Evolutionary conservation across 2,329 filamentous ascomycete genomes (phyloP), one percentile per base, ranked within the genome.

Genomic region (Curvularia hawaiiensis): DNA sequence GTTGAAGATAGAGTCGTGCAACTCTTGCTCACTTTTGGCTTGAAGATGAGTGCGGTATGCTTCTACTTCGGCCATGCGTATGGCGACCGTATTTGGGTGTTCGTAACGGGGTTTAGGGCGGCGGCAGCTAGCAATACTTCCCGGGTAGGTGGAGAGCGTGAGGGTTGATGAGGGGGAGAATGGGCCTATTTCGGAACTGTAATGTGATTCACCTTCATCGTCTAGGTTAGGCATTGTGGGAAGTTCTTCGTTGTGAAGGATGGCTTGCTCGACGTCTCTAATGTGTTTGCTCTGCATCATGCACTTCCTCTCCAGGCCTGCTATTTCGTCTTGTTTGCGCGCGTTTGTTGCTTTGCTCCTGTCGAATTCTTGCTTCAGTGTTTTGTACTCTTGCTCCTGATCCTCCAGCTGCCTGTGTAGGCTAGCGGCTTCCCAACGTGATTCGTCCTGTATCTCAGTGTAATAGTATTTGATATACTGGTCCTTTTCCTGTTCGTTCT

Each of bases 391-490:
- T n/a, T 33, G 41, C 3, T 61, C 61, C n/a, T 57, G 18, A 1
- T n/a, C 45, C 4, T 31, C 18, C 12, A 62, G 41, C 16, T 53
- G 54, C 10, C 44, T 31, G 30, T 62, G 63, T 5, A 62, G 43
- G 3, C 18, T 43, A 10, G 40, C 22, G 24, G 59, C 18, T 18
- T 50, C 9, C 54, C 56, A 66, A 30, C 61, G 18, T 12, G 53
- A 33, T 2, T 41, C 38, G 14, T 64, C 58, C 1, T 45, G 49
- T 5, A 35, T 52, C 5, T 62, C 61, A 10, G 48, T 31, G 30
- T 55, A 45, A 45, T 66, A 66, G 4, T 59, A 50, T 46, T 50
- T 45, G 50, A 65, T 60, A 40, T 61, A 60, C 2, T 30, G 12
- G 14, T 51, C 35, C 16, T 39, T 41, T 14, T 63, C 63, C 2